Conservation (phyloP, 139 green algal species). For the Chlorella sp. region DNA sequence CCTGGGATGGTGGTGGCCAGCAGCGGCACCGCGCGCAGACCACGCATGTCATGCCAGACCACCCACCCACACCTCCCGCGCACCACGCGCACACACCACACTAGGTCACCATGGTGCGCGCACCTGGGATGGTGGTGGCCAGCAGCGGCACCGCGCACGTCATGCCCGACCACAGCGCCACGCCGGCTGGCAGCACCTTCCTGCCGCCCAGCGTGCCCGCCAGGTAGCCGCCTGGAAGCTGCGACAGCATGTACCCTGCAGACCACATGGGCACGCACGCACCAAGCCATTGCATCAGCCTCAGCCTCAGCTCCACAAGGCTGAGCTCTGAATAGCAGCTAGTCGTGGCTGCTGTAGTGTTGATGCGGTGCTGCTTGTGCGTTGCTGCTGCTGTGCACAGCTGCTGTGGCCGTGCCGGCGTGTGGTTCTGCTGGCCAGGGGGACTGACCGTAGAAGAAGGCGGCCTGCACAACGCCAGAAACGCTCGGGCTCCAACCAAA, state of each 20-base stretch:
- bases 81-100: too few relatives aligned
- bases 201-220: constrained; percentile 46
- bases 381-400: neutral
- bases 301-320: neutral
- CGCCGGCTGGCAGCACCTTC: constrained; percentile 69
- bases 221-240: neutral
- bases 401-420: neutral
- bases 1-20: too few relatives aligned
- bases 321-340: neutral
- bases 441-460: constrained; percentile 32
- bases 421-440: neutral
- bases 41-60: too few relatives aligned
- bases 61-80: too few relatives aligned
- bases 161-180: constrained; percentile 73
- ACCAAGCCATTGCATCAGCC: neutral
- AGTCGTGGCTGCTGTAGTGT: too few relatives aligned
- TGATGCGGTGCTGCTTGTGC: too few relatives aligned
- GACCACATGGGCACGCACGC: neutral
- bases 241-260: neutral
- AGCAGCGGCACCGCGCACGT: constrained; percentile 42
- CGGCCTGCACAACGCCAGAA: constrained; percentile 77
- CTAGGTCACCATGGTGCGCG: too few relatives aligned
- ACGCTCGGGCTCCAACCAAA: constrained; percentile 81
- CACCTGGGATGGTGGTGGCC: constrained; percentile 9
- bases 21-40: too few relatives aligned